Base-by-base conservation (phyloP, 768 basidiomycete species). In the Dictyophora rubrovolvata region DNA sequence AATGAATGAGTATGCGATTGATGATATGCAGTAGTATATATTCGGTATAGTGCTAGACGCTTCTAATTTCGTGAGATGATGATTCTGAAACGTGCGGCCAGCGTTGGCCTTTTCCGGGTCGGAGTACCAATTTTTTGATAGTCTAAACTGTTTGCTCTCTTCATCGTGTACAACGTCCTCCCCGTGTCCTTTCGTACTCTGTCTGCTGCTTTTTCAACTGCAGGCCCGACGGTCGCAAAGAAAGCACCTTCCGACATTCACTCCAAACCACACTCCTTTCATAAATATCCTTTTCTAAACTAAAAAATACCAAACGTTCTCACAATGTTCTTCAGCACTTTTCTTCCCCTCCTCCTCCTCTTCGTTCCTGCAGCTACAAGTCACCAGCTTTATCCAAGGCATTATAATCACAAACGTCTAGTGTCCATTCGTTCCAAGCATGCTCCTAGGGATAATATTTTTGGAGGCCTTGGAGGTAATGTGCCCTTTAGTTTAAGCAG, bases 181-280 rank as follows among this genome's bases (percentile, higher is more conserved):
- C 22, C 21, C 20, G 46, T 20, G 47, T 22, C 28, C 36, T 36
- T 28, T 56, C 16, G 34, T 35, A 5, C 34, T 59, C 42, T 35
- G 37, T 33, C 33, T 36, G 20, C 49, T 36, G 42, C 42, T 42
- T 42, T 59, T 48, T 59, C 57, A 48, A 52, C 57, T 51, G 57
- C 57, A 59, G 57, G 57, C 52, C 48, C 47, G 57, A 42, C 57
- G 49, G 49, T 59, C 34, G 49, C 14, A 10, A 16, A 59, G 57
- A 51, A 23, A 51, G 16, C 23, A 35, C 50, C 14, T 22, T 36
- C 17, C 20, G 36, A 55, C 35, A 36, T 37, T 55, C 55, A 56
- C 55, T 21, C 42, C 55, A 42, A 36, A 59, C 49, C 57, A 59
- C 57, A 36, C 57, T 59, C 57, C 17, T 59, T 59, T 48, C 47